Percentiles rank a stretch among this genome's conserved stretches.
These are phyloP conservation scores for Ustilago sp. DNA, from an alignment of 1,284 basidiomycete species.

Conservation along the genomic window DNA sequence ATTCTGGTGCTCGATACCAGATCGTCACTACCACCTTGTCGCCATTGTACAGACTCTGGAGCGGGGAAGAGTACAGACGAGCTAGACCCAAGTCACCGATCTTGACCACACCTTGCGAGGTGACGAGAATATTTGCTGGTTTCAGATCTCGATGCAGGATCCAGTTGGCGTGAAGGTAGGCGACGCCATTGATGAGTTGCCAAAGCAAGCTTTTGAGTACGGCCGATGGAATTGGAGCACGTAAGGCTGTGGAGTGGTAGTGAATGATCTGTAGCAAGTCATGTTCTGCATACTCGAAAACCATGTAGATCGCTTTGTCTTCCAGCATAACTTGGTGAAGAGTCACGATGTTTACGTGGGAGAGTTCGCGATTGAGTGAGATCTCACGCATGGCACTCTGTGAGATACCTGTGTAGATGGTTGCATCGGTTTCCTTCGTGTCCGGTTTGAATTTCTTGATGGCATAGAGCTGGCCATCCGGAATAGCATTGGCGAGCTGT, in stretches of 20 bases:
- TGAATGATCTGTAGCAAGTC: conserved; percentile 92
- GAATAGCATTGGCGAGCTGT: neutral
- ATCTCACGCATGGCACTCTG: conserved; percentile 97
- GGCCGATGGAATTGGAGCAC: conserved; percentile 78
- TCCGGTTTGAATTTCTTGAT: conserved; percentile 99
- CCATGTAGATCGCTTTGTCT: conserved; percentile 89
- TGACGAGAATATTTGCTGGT: conserved; percentile 98
- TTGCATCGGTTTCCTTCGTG: conserved; percentile 73
- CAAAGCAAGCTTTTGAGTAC: conserved; percentile 93
- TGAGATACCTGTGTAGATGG: conserved; percentile 93
- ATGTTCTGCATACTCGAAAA: conserved; percentile 98
- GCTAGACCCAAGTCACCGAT: conserved; percentile 97
- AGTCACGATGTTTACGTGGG: conserved; percentile 90
- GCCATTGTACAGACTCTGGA: conserved; percentile 80
- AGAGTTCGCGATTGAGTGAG: conserved; percentile 93
- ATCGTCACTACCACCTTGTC: conserved; percentile 99
- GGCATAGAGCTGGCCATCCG: conserved; percentile 74
- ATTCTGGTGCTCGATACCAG: conserved; percentile 97
- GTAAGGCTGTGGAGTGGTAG: conserved; percentile 90
- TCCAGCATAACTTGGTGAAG: conserved; percentile 95
- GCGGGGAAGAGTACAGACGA: conserved; percentile 83
- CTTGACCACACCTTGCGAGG: conserved; percentile 87
- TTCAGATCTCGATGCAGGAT: conserved; percentile 97
- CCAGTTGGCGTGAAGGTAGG: conserved; percentile 94
- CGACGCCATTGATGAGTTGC: conserved; percentile 93